phyloP scores from a whole-genome alignment of 2,329 filamentous ascomycete species.

The Emergomyces orientalis region DNA sequence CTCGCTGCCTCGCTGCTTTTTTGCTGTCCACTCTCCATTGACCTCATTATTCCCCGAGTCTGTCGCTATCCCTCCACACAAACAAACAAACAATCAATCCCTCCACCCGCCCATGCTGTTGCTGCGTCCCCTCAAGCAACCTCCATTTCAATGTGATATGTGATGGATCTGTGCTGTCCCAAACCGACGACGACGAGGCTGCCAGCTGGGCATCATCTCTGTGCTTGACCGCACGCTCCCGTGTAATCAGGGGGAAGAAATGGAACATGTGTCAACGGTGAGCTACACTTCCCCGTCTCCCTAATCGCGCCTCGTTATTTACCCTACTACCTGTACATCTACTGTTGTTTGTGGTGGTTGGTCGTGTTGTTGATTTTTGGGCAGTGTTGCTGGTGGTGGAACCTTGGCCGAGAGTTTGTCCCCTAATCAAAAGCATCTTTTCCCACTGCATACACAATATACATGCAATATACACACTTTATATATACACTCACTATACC shows the following conservation, averaged over 20 bases:
- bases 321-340: not conserved
- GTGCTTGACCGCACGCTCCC: conserved; percentile 10
- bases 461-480: not conserved
- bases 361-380: not conserved
- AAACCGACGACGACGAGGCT: conserved; percentile 6
- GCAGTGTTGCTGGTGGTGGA: conserved; percentile 2
- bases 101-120: too few relatives aligned
- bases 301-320: not conserved
- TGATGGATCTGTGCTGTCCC: conserved; percentile 6
- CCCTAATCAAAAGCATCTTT: not conserved
- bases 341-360: not conserved
- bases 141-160: not conserved
- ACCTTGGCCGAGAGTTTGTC: not conserved
- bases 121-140: not conserved
- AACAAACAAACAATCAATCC: too few relatives aligned
- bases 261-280: conserved; percentile 29
- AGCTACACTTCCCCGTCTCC: conserved; percentile 12
- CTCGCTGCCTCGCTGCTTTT: not conserved
- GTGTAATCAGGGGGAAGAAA: conserved; percentile 12
- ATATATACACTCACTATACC: not conserved
- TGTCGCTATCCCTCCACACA: conserved; percentile 17
- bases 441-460: not conserved
- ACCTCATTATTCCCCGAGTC: conserved; percentile 14
- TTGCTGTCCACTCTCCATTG: not conserved
- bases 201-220: conserved; percentile 13